Evolutionary conservation across 2,329 filamentous ascomycete genomes (phyloP).

Genomic region (Aaosphaeria pasadenensis): DNA sequence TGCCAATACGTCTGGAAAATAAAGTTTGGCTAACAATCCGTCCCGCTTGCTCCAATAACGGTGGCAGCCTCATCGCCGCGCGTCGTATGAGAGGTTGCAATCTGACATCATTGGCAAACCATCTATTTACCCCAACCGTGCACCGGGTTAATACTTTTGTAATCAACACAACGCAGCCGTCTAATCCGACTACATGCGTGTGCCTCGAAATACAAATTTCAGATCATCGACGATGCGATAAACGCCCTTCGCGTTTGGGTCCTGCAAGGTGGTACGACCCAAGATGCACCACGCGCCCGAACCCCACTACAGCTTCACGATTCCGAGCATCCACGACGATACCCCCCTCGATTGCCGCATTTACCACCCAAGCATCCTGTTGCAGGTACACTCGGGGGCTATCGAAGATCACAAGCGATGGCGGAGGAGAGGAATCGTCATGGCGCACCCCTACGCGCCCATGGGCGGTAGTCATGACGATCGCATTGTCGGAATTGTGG

Average conservation of each 20-base stretch:
- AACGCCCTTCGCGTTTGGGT: slow-evolving; percentile 1
- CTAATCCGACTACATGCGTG: too few relatives aligned
- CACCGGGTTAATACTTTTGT: too few relatives aligned
- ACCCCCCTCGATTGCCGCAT: slow-evolving; percentile 75
- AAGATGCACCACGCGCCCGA: slow-evolving; percentile 18
- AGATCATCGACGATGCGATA: slow-evolving; percentile 1
- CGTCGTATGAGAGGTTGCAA: too few relatives aligned
- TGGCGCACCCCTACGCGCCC: slow-evolving; percentile 89
- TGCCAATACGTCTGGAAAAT: too few relatives aligned
- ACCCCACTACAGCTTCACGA: slow-evolving; percentile 60
- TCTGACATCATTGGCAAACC: too few relatives aligned
- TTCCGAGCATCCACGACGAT: slow-evolving; percentile 82
- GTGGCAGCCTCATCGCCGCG: too few relatives aligned
- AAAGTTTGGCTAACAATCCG: too few relatives aligned
- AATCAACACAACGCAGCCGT: too few relatives aligned
- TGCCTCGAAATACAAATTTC: too few relatives aligned
- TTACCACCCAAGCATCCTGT: slow-evolving; percentile 56
- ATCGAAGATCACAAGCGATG: slow-evolving; percentile 13
- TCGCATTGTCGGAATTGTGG: slow-evolving; percentile 66
- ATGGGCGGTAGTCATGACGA: slow-evolving; percentile 86
- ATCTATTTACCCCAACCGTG: too few relatives aligned
- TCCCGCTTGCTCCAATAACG: too few relatives aligned
- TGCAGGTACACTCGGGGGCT: slow-evolving; percentile 6
- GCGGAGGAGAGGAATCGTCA: slow-evolving; percentile 55
- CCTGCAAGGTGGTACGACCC: slow-evolving; percentile 2